Percentiles rank a stretch among this genome's conserved stretches.
These are phyloP conservation scores for Triticum timopheevii DNA, from an alignment of 176 grass and related monocot genomes.

Conservation along the genomic window DNA sequence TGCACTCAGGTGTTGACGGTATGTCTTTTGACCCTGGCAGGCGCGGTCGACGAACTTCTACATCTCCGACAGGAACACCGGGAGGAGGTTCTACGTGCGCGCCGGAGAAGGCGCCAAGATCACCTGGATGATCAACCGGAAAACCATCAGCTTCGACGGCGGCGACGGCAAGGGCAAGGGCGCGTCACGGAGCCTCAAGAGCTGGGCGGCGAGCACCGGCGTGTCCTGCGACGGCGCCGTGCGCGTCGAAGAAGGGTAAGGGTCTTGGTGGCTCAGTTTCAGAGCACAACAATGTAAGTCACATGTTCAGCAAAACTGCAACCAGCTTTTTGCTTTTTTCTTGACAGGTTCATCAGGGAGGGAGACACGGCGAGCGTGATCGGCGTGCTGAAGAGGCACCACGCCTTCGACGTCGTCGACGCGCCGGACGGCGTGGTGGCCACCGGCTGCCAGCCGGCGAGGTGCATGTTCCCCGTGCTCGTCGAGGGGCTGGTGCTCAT, in stretches of 20 bases:
- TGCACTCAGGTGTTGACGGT: background rate
- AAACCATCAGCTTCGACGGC: slow-evolving; percentile 39
- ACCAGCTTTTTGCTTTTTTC: background rate
- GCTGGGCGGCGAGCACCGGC: slow-evolving; percentile 41
- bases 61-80: slow-evolving; percentile 70
- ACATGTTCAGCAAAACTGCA: background rate
- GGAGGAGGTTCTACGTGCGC: slow-evolving; percentile 77
- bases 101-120: slow-evolving; percentile 58
- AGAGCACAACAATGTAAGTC: too few species aligned
- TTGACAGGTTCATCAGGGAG: slow-evolving; percentile 72
- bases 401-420: slow-evolving; percentile 64
- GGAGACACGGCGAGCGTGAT: slow-evolving; percentile 79
- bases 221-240: slow-evolving; percentile 37
- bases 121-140: slow-evolving; percentile 49
- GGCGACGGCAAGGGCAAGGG: slow-evolving; percentile 31
- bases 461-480: slow-evolving; percentile 73
- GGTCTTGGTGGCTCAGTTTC: too few species aligned
- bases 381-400: slow-evolving; percentile 68
- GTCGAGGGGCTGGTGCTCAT: slow-evolving; percentile 77
- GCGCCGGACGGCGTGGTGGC: slow-evolving; percentile 34
- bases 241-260: slow-evolving; percentile 71
- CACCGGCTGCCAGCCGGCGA: slow-evolving; percentile 59
- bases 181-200: slow-evolving; percentile 39
- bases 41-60: slow-evolving; percentile 65
- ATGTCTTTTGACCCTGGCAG: slow-evolving; percentile 37